phyloP scores from a whole-genome alignment of 1,284 basidiomycete species.

The Rhizoctonia solani region DNA sequence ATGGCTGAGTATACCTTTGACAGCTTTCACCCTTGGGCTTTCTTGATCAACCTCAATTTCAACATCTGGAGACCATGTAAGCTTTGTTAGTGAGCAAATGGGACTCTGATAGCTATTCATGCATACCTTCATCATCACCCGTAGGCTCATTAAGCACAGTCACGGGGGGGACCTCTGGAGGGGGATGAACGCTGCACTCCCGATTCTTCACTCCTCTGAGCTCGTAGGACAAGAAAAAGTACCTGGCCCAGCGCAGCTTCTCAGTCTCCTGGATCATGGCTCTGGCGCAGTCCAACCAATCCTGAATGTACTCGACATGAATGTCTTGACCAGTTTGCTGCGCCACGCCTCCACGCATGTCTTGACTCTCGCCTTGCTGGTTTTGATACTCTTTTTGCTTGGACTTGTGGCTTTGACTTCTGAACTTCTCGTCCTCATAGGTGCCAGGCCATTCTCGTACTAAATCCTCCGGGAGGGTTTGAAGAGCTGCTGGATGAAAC shows the following conservation, averaged over 20 bases:
- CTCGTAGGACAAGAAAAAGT: constrained; percentile 11
- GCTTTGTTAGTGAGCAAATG: too few relatives aligned
- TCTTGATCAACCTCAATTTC: not conserved
- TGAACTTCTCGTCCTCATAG: not conserved
- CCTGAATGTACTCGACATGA: constrained; percentile 8
- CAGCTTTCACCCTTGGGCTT: not conserved
- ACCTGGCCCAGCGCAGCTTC: constrained; percentile 12
- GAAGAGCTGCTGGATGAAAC: not conserved
- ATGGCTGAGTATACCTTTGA: not conserved
- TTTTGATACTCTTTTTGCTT: too few relatives aligned
- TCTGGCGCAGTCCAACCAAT: not conserved
- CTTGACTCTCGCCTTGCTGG: not conserved
- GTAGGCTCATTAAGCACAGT: not conserved
- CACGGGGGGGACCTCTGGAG: not conserved
- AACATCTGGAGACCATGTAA: too few relatives aligned
- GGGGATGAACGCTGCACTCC: constrained; percentile 2
- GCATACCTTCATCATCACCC: not conserved
- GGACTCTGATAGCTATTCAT: not conserved
- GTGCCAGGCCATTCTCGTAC: not conserved
- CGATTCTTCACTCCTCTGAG: constrained; percentile 12
- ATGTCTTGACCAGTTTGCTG: constrained; percentile 6
- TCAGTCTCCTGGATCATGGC: not conserved
- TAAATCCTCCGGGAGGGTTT: not conserved
- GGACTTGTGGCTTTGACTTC: not conserved
- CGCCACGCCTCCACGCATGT: not conserved